Percentiles rank a stretch among this genome's conserved stretches.
These are phyloP conservation scores for Medicago lupulina DNA, from an alignment of 306 rosid genomes.

Conservation along the genomic window DNA sequence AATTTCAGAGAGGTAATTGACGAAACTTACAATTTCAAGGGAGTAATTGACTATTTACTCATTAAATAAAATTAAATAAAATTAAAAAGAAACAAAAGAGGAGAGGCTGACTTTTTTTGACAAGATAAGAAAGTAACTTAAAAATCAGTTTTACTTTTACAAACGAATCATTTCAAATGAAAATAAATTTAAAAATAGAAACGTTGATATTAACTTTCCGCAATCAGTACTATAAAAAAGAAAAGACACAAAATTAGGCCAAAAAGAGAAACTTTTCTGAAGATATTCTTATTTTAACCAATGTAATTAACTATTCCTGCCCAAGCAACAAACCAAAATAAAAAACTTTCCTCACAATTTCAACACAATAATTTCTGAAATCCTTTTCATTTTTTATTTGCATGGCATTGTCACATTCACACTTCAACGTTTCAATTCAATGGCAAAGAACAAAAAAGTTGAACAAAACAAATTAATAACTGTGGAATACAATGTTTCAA, in stretches of 20 bases:
- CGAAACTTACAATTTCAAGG: too few relatives aligned
- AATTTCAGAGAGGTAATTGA: too few relatives aligned
- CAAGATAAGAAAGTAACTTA: not conserved
- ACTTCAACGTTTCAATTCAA: conserved; percentile 42
- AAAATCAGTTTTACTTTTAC: too few relatives aligned
- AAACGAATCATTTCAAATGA: not conserved
- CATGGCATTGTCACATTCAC: conserved; percentile 10
- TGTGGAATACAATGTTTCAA: conserved; percentile 67
- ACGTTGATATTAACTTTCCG: not conserved
- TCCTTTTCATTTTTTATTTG: conserved; percentile 12
- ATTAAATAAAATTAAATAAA: not conserved
- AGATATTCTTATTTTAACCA: conserved; percentile 7
- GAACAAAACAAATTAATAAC: conserved; percentile 46
- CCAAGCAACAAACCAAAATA: not conserved
- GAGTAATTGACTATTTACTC: too few relatives aligned
- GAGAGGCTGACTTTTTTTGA: not conserved
- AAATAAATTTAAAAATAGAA: not conserved
- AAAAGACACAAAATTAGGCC: not conserved
- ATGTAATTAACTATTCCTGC: conserved; percentile 19
- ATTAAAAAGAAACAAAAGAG: not conserved
- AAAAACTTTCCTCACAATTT: not conserved
- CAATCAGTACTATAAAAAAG: not conserved
- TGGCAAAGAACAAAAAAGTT: conserved; percentile 62
- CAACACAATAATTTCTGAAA: conserved; percentile 3
- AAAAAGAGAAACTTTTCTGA: not conserved